A percentile compares a stretch with the other conserved stretches of the same genome.
Conservation (phyloP, 768 basidiomycete species). For the Amanita pallidorosea region DNA sequence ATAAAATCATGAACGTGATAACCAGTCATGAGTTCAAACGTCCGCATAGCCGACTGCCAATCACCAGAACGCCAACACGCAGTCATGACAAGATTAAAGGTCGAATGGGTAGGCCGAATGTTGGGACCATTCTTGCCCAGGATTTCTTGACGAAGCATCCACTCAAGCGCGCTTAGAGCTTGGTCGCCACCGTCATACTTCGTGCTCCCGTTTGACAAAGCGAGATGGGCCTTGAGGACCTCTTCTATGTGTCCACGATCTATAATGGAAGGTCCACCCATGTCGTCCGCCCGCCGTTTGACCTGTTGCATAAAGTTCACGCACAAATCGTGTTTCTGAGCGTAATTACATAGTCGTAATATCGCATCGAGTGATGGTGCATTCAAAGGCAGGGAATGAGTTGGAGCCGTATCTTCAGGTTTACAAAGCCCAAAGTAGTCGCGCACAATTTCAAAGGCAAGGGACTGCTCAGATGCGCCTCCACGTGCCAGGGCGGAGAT, state of each 20-base stretch:
- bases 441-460: constrained; percentile 53
- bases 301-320: constrained; percentile 51
- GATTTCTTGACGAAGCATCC: constrained; percentile 54
- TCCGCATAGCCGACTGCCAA: constrained; percentile 45
- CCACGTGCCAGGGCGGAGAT: constrained; percentile 49
- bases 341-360: constrained; percentile 44
- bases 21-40: constrained; percentile 69
- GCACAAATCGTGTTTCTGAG: constrained; percentile 33
- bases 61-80: constrained; percentile 56
- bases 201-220: constrained; percentile 18
- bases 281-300: constrained; percentile 32
- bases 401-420: constrained; percentile 29
- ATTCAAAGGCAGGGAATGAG: constrained; percentile 30
- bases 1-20: constrained; percentile 44
- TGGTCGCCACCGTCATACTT: constrained; percentile 29
- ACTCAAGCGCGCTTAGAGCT: constrained; percentile 51
- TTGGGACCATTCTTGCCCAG: constrained; percentile 30
- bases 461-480: constrained; percentile 43
- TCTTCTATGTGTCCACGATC: constrained; percentile 50
- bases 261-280: constrained; percentile 29
- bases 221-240: constrained; percentile 43
- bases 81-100: constrained; percentile 52
- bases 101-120: constrained; percentile 34
- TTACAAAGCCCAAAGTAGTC: constrained; percentile 53
- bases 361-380: constrained; percentile 39